phyloP scores from a whole-genome alignment of 2,329 filamentous ascomycete genomes.

The Fusarium pininemorale region DNA sequence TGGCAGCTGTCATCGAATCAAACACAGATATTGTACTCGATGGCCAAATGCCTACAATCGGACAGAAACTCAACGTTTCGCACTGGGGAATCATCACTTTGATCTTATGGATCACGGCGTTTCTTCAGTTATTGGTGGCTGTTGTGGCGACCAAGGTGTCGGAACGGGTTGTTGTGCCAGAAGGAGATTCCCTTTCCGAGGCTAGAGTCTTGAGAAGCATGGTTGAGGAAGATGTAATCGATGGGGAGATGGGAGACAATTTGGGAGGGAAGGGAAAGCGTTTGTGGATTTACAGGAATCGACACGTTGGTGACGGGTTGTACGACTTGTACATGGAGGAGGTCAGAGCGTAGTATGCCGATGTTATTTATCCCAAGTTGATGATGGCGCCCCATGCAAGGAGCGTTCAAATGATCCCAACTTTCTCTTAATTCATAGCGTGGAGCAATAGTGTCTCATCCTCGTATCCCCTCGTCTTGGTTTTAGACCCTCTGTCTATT shows the following conservation, averaged over 20 bases:
- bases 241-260: not conserved
- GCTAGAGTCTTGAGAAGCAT: not conserved
- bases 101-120: not conserved
- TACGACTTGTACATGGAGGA: not conserved
- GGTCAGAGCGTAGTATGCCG: fast-evolving
- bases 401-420: not conserved
- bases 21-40: not conserved
- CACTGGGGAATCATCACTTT: not conserved
- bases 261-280: not conserved
- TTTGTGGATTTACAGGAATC: not conserved
- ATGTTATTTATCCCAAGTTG: fast-evolving
- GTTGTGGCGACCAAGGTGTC: not conserved
- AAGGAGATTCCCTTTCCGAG: not conserved
- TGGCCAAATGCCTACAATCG: not conserved
- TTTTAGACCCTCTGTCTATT: no score
- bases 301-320: not conserved
- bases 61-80: not conserved
- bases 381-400: fast-evolving
- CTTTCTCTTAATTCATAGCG: no score
- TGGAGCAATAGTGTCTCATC: no score
- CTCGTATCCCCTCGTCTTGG: no score
- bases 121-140: not conserved
- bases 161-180: not conserved
- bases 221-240: not conserved
- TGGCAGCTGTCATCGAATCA: not conserved